These are phyloP conservation scores for Cyclostephanos tholiformis DNA, from an alignment of 108 stramenopile species.

Conservation along the genomic window DNA sequence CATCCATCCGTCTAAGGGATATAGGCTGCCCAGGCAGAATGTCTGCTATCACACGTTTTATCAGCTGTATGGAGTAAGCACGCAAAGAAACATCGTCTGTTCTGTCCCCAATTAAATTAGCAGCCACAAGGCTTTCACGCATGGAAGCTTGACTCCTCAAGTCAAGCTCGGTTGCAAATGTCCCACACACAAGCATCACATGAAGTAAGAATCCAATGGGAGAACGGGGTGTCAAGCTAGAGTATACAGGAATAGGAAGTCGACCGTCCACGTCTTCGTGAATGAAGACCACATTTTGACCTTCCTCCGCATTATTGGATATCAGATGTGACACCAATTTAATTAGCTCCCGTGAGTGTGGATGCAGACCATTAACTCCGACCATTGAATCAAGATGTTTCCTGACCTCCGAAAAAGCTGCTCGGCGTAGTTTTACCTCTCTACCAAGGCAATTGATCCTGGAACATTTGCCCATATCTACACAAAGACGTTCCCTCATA, in stretches of 20 bases:
- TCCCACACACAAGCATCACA: constrained; percentile 17
- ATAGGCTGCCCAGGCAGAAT: constrained; percentile 10
- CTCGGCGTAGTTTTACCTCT: constrained; percentile 3
- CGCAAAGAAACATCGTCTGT: neutral
- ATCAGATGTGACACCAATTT: neutral
- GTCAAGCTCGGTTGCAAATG: constrained; percentile 31
- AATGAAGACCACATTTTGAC: neutral
- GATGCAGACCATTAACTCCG: neutral
- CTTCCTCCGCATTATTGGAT: neutral
- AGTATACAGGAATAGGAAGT: constrained; percentile 19
- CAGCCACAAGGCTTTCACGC: constrained; percentile 14
- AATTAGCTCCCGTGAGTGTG: neutral
- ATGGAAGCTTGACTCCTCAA: neutral
- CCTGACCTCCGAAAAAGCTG: neutral
- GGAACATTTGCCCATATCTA: neutral
- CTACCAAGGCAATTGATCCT: constrained; percentile 16
- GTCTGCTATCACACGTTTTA: neutral
- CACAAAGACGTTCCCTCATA: neutral
- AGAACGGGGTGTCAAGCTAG: constrained; percentile 11
- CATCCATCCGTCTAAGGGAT: neutral
- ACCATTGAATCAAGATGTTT: neutral
- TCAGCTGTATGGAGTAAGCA: neutral
- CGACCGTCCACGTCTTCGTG: neutral
- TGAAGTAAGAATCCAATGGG: constrained; percentile 9
- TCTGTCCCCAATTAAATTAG: neutral